Base-by-base conservation (phyloP, 345 rosid species). In the Pseudoturritis turrita region DNA sequence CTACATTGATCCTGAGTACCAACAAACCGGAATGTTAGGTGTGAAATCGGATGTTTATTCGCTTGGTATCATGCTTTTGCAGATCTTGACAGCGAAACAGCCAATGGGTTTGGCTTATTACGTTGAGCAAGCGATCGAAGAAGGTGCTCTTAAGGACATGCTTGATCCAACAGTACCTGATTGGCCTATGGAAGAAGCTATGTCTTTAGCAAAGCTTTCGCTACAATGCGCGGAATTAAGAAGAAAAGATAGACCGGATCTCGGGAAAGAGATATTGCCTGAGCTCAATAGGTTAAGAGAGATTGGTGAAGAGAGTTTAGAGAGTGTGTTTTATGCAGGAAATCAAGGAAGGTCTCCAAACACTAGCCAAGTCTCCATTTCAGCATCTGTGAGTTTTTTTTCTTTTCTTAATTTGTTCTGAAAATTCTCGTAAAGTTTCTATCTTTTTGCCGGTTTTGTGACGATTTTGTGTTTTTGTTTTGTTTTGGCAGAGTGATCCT, bases 1-100 rank as follows among this genome's bases (percentile, higher is more conserved):
- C 77, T 94, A 94, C 54, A 94, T 94, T 0, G 98, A 94, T 47
- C 98, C 98, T 0, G 98, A 94, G 75, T 94, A 94, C 76, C 98
- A 94, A 43, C 95, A 91, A 75, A 94, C 98, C 0, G 98, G 98
- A 69, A 85, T 91, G 91, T 83, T 94, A 5, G 97, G 97, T 2
- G 92, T 88, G 11, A 89, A 91, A 63, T 94, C 98, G 1, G 98
- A 94, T 41, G 82, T 94, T 0, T 94, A 94, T 76, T 91, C 98
- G 0, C 66, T 94, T 0, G 98, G 98, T 17, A 79, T 94, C 53
- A 71, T 94, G 80, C 89, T 94, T 72, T 84, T 94, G 56, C 98
- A 94, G 35, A 26, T 94, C 18, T 60, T 94, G 56, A 91, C 98
- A 0, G 95, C 87, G 4, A 91, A 78, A 71, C 90, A 87, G 10